These are phyloP conservation scores for Lophiotrema nucula DNA, from an alignment of 495 filamentous ascomycete genomes.

Conservation along the genomic window DNA sequence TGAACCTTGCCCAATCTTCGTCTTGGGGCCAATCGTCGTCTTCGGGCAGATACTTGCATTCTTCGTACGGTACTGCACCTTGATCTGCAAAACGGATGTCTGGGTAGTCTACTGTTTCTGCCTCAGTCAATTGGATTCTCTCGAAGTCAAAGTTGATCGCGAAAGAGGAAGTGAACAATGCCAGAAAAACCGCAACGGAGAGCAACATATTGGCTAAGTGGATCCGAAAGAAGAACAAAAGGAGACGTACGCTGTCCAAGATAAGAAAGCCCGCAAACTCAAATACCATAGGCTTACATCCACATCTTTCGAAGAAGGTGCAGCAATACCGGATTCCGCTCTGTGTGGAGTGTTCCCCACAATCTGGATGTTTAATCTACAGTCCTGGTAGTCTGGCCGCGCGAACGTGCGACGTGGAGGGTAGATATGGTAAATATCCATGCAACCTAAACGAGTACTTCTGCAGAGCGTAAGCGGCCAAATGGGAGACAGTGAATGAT, in stretches of 20 bases:
- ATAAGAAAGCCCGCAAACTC: not conserved
- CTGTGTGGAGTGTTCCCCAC: not conserved
- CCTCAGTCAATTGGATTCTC: slow-evolving; percentile 17
- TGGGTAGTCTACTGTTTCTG: slow-evolving; percentile 19
- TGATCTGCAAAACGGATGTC: slow-evolving; percentile 19
- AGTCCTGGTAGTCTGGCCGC: no score
- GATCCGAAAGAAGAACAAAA: not conserved
- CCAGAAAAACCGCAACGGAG: not conserved
- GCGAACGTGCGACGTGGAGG: not conserved
- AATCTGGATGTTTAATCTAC: not conserved
- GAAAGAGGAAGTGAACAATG: not conserved
- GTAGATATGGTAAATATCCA: not conserved
- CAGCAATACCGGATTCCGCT: not conserved
- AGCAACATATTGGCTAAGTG: slow-evolving; percentile 8
- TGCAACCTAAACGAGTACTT: not conserved
- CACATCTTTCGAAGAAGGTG: not conserved
- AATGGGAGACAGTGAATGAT: not conserved
- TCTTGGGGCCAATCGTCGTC: slow-evolving; percentile 27
- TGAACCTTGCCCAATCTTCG: slow-evolving; percentile 25
- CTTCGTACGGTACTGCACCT: not conserved
- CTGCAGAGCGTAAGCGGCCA: not conserved
- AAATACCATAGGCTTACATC: not conserved
- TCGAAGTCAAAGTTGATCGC: slow-evolving; percentile 27
- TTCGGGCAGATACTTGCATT: slow-evolving; percentile 20
- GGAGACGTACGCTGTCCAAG: not conserved